Percentiles rank a stretch among this genome's conserved stretches.
Evolutionary conservation across 2,329 filamentous ascomycete genomes (phyloP).

Genomic region (Alternaria burnsii): DNA sequence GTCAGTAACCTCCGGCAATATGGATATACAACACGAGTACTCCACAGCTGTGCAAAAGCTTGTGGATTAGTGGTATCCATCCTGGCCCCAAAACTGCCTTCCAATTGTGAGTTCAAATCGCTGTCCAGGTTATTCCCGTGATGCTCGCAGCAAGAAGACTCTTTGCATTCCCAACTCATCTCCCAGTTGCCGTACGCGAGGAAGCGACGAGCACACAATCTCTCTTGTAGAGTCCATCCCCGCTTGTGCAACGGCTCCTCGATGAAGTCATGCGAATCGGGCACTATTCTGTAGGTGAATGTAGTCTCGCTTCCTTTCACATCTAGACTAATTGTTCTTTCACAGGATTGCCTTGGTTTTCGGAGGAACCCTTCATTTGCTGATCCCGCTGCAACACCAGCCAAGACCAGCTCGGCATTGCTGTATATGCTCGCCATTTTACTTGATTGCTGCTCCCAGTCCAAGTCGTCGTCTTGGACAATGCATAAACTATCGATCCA

Average conservation of each 20-base stretch:
- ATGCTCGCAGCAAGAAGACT: neutral
- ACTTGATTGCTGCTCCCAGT: conserved; percentile 8
- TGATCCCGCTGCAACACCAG: neutral
- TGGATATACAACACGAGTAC: neutral
- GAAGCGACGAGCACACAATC: neutral
- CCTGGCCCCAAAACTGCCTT: neutral
- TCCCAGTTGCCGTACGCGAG: neutral
- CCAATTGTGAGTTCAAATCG: neutral
- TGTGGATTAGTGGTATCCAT: neutral
- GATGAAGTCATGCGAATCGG: neutral
- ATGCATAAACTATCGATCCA: conserved; percentile 33
- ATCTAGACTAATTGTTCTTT: neutral
- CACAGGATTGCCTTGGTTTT: neutral
- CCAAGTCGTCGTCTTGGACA: conserved; percentile 14
- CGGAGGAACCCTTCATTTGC: neutral
- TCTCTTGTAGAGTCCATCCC: neutral
- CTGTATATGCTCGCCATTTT: conserved; percentile 16
- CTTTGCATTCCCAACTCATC: neutral
- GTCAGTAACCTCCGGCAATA: neutral
- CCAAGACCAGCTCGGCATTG: neutral
- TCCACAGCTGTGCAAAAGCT: neutral
- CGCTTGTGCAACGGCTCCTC: neutral
- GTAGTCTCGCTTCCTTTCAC: neutral
- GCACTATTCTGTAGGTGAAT: neutral
- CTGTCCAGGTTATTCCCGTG: neutral